Evolutionary conservation across 2,329 filamentous ascomycete genomes (phyloP).

Genomic region (Penicillium sp.): DNA sequence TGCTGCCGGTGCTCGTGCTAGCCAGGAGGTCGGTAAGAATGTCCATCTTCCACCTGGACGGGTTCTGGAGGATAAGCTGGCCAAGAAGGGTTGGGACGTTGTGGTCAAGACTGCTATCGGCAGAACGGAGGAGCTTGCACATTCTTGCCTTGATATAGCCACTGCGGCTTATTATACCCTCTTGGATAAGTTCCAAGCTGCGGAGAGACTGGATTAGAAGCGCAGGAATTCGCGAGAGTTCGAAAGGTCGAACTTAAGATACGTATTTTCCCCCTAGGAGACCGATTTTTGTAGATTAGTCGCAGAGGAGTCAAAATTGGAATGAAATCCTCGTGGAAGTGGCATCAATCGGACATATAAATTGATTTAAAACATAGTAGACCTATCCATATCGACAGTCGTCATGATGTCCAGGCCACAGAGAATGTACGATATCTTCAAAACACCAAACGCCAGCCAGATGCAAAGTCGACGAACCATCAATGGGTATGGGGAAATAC

Average conservation of each 20-base stretch:
- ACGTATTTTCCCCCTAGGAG: slow-evolving; percentile 13
- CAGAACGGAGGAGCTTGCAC: slow-evolving; percentile 27
- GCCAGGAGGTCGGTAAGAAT: slow-evolving; percentile 8
- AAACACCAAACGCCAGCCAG: slow-evolving; percentile 31
- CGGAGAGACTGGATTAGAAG: slow-evolving; percentile 30
- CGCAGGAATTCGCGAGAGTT: not conserved
- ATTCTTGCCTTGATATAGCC: slow-evolving; percentile 13
- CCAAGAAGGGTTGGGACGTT: slow-evolving; percentile 31
- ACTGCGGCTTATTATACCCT: slow-evolving; percentile 25
- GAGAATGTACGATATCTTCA: slow-evolving; percentile 20
- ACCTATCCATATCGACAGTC: not conserved
- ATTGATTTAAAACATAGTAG: slow-evolving; percentile 6
- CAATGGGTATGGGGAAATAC: slow-evolving; percentile 18
- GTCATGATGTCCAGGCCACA: not conserved
- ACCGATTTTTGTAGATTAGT: too few species aligned
- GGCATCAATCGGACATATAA: slow-evolving; percentile 13
- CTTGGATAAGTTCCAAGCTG: slow-evolving; percentile 24
- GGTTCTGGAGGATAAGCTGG: slow-evolving; percentile 40
- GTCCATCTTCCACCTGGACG: slow-evolving; percentile 39
- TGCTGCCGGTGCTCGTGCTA: slow-evolving; percentile 11
- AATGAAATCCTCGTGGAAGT: not conserved
- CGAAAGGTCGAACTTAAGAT: too few species aligned
- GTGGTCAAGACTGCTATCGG: slow-evolving; percentile 29
- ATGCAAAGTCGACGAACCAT: slow-evolving; percentile 29
- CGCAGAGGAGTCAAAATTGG: not conserved